Evolutionary conservation across 1,284 basidiomycete genomes (phyloP).

Genomic region (Ustilago vetiveriae): DNA sequence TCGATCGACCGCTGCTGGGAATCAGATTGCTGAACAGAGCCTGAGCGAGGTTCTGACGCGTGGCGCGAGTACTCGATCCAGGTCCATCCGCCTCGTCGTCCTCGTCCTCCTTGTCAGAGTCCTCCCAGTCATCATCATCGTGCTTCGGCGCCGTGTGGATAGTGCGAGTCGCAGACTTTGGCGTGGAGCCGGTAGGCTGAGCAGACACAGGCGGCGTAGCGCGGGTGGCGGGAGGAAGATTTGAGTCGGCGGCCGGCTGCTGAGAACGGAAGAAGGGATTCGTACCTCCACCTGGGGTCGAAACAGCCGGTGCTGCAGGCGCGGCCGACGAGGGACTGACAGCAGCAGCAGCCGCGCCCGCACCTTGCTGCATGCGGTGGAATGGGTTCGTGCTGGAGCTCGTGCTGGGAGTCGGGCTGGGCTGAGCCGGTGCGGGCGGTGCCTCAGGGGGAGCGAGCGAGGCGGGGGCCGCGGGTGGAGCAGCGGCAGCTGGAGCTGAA

Average conservation of each 20-base stretch:
- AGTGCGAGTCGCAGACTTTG: conserved; percentile 28
- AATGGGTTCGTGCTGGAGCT: conserved; percentile 58
- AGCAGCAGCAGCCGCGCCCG: conserved; percentile 17
- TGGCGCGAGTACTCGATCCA: conserved; percentile 60
- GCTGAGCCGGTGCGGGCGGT: conserved; percentile 28
- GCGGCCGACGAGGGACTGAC: conserved; percentile 18
- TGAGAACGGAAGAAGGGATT: conserved; percentile 62
- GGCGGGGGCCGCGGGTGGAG: conserved; percentile 32
- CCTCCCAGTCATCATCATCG: conserved; percentile 65
- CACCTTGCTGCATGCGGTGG: conserved; percentile 57
- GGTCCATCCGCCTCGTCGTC: conserved; percentile 64
- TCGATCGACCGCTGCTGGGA: conserved; percentile 52
- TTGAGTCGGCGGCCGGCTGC: conserved; percentile 24
- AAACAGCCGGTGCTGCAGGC: conserved; percentile 25
- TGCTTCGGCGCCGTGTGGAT: conserved; percentile 56
- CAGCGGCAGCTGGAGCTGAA: conserved; percentile 44
- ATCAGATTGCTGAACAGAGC: conserved; percentile 64
- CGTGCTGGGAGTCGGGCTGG: conserved; percentile 30
- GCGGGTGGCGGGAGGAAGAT: conserved; percentile 42
- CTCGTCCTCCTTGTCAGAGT: conserved; percentile 61
- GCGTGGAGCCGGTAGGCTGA: conserved; percentile 36
- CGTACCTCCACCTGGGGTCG: conserved; percentile 39
- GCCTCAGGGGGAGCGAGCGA: conserved; percentile 16
- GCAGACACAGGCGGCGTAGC: conserved; percentile 46
- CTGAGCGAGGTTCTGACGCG: conserved; percentile 64